Conservation (phyloP, 345 rosid genomes). For the Turritis glabra region DNA sequence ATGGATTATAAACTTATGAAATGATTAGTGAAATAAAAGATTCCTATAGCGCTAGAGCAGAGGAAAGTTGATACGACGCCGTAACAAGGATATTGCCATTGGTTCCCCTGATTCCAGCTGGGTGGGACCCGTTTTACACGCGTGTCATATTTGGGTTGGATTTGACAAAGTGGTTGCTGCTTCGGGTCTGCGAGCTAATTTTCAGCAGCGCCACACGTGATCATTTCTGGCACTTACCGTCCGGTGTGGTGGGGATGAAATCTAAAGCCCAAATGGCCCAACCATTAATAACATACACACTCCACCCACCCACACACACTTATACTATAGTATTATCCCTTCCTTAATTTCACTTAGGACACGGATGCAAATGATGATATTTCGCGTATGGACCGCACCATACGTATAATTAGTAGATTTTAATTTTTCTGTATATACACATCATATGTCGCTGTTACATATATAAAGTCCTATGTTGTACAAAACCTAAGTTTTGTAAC, state of each 20-base stretch:
- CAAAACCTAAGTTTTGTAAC: too few species aligned
- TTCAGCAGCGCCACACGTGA: constrained; percentile 21
- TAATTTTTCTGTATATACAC: too few species aligned
- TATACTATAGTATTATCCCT: not conserved
- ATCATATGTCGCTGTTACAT: not conserved
- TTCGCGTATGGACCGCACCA: too few species aligned
- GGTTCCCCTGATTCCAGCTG: constrained; percentile 30
- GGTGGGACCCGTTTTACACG: not conserved
- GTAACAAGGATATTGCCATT: not conserved
- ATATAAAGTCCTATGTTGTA: too few species aligned
- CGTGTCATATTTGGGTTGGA: constrained; percentile 13
- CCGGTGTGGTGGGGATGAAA: constrained; percentile 15
- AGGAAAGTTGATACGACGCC: too few species aligned
- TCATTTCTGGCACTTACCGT: constrained; percentile 10
- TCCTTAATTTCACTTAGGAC: not conserved
- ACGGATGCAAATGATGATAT: too few species aligned
- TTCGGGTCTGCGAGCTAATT: constrained; percentile 1
- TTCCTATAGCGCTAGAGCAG: too few species aligned
- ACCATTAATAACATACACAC: constrained; percentile 4
- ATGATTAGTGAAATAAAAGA: too few species aligned
- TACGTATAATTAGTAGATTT: too few species aligned
- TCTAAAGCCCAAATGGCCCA: constrained; percentile 7
- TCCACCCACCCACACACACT: not conserved
- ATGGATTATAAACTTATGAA: too few species aligned
- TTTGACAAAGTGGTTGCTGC: not conserved